Evolutionary conservation across 1,284 basidiomycete genomes (phyloP).

Genomic region (Pseudozyma pruni): DNA sequence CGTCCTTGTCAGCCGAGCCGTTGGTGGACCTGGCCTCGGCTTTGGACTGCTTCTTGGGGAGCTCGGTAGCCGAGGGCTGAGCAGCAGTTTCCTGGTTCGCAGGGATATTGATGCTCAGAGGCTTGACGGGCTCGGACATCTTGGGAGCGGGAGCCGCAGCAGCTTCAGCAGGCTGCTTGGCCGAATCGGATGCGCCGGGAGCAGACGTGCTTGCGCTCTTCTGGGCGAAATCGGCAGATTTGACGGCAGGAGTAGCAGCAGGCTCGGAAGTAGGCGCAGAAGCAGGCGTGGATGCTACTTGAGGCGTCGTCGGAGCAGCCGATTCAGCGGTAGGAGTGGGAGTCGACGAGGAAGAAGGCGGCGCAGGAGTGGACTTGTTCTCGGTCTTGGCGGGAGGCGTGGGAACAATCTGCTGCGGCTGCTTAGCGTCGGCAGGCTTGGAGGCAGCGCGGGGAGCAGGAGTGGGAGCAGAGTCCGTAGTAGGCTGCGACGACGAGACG

Average conservation of each 20-base stretch:
- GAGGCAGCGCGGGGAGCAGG: slow-evolving; percentile 12
- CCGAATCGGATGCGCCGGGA: background rate
- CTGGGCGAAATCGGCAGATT: slow-evolving; percentile 5
- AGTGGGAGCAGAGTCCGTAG: slow-evolving; percentile 3
- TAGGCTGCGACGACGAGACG: slow-evolving; percentile 4
- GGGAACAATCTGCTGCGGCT: slow-evolving; percentile 13
- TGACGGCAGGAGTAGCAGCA: slow-evolving; percentile 8
- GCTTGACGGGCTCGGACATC: slow-evolving; percentile 24
- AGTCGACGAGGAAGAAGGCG: slow-evolving; percentile 18
- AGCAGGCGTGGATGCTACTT: slow-evolving; percentile 1
- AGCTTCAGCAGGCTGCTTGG: slow-evolving; percentile 2
- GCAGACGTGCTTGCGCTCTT: slow-evolving; percentile 13
- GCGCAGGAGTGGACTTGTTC: slow-evolving; percentile 8
- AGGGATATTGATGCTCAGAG: slow-evolving; percentile 47
- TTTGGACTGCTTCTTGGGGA: slow-evolving; percentile 50
- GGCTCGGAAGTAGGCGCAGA: slow-evolving; percentile 5
- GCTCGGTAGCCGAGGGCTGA: slow-evolving; percentile 22
- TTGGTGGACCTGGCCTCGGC: slow-evolving; percentile 16
- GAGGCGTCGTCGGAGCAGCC: slow-evolving; percentile 11
- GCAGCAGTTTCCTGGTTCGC: slow-evolving; percentile 17
- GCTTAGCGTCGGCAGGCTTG: slow-evolving; percentile 10
- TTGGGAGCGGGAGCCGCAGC: slow-evolving; percentile 7
- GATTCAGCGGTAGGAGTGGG: slow-evolving; percentile 22
- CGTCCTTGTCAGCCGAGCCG: slow-evolving; percentile 11
- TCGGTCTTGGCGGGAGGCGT: slow-evolving; percentile 30